Evolutionary conservation across 768 basidiomycete species (phyloP).

Genomic region (Auriscalpium microsporum): DNA sequence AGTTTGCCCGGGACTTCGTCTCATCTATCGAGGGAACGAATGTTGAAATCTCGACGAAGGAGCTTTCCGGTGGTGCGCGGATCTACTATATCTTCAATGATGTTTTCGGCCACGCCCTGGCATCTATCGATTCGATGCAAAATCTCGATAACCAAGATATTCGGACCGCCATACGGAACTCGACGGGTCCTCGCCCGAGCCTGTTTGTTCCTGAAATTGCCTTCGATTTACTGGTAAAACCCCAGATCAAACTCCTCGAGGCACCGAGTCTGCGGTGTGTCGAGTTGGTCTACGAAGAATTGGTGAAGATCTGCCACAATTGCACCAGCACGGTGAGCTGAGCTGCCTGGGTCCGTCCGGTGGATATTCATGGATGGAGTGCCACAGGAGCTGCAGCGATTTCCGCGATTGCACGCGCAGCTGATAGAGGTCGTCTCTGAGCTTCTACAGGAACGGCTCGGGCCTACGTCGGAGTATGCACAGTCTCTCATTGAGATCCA

Average conservation of each 20-base stretch:
- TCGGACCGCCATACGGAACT: conserved; percentile 95
- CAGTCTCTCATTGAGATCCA: conserved; percentile 95
- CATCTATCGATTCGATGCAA: conserved; percentile 81
- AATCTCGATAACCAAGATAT: conserved; percentile 94
- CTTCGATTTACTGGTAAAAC: conserved; percentile 94
- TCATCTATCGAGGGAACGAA: conserved; percentile 97
- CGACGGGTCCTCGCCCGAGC: conserved; percentile 92
- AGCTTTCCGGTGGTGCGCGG: conserved; percentile 93
- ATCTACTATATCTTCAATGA: conserved; percentile 99
- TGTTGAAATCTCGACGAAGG: conserved; percentile 94
- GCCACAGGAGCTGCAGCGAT: conserved; percentile 83
- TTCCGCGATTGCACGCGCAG: conserved; percentile 88
- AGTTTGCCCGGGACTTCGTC: conserved; percentile 94
- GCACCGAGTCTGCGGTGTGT: conserved; percentile 93
- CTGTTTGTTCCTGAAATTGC: conserved; percentile 96
- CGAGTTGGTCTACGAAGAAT: conserved; percentile 95
- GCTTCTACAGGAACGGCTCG: conserved; percentile 86
- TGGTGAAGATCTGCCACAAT: conserved; percentile 99
- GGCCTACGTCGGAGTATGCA: conserved; percentile 95
- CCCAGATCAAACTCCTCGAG: conserved; percentile 94
- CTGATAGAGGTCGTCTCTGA: conserved; percentile 97
- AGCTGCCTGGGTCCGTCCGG: neutral
- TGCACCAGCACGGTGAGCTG: conserved; percentile 78
- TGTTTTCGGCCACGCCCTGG: conserved; percentile 88
- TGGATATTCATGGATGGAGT: neutral